Conservation (phyloP, 441 rosid genomes). For the Jatropha podagrica region DNA sequence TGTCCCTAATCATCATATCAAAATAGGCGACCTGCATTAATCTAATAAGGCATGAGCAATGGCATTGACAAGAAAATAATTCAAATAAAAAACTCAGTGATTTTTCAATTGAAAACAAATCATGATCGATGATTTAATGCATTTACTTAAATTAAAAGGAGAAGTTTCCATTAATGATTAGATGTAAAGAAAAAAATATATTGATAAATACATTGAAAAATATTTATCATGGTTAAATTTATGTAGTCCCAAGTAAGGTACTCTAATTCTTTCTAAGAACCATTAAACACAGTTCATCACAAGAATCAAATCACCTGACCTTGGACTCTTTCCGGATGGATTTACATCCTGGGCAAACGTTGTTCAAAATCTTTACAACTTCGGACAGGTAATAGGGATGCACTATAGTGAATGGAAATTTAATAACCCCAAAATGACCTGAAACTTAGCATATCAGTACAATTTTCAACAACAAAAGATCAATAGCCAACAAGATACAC, state of each 20-base stretch:
- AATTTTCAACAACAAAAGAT: conserved; percentile 2
- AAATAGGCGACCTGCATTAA: neutral
- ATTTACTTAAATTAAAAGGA: neutral
- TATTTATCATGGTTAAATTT: neutral
- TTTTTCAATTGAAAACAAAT: neutral
- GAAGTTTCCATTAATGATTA: neutral
- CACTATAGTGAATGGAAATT: conserved; percentile 52
- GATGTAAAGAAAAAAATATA: neutral
- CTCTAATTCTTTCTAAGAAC: conserved; percentile 2
- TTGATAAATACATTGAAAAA: neutral
- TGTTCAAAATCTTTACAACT: conserved; percentile 63
- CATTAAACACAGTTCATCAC: conserved; percentile 5
- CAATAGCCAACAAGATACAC: neutral
- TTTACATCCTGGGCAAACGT: conserved; percentile 89
- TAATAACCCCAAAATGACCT: conserved; percentile 88
- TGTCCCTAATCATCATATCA: neutral
- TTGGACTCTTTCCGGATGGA: conserved; percentile 60
- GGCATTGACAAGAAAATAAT: neutral
- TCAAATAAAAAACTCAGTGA: neutral
- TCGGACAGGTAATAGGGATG: conserved; percentile 81
- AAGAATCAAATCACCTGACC: conserved; percentile 50
- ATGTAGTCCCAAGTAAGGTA: neutral
- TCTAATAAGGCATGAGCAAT: neutral
- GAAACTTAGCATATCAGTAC: conserved; percentile 25
- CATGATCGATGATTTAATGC: conserved; percentile 1